These are phyloP conservation scores for Psilocybe cubensis DNA, from an alignment of 768 basidiomycete species.

Conservation along the genomic window DNA sequence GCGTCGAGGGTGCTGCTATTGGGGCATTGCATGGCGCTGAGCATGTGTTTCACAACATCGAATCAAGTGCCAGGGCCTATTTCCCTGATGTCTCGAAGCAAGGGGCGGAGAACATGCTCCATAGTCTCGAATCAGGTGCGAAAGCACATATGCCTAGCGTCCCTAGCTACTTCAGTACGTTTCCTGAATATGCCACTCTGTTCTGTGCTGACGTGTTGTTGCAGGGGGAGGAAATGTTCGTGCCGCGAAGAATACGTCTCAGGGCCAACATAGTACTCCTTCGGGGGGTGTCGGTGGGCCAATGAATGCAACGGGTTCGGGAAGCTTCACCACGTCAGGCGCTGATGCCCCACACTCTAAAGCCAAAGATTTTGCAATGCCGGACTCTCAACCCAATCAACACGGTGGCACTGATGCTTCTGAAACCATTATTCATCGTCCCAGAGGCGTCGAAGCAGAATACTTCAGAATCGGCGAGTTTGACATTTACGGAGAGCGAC, in stretches of 20 bases:
- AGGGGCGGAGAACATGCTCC: not conserved
- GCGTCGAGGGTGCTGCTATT: not conserved
- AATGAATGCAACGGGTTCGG: not conserved
- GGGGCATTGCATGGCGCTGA: not conserved
- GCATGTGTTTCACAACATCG: not conserved
- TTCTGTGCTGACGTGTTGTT: not conserved
- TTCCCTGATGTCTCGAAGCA: not conserved
- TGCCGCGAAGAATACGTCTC: not conserved
- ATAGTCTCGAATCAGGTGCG: not conserved
- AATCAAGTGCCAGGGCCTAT: not conserved
- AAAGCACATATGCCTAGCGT: not conserved
- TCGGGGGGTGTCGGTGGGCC: not conserved
- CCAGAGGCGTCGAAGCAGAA: not conserved
- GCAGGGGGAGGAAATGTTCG: not conserved
- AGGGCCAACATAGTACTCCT: not conserved
- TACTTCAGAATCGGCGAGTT: not conserved
- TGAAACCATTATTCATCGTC: not conserved
- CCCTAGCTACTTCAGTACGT: not conserved
- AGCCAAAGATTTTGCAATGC: not conserved
- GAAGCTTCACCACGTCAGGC: not conserved
- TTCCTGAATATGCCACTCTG: not conserved
- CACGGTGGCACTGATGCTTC: not conserved
- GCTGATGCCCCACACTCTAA: not conserved
- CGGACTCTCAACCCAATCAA: not conserved
- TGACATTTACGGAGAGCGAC: slow-evolving; percentile 11